Percentiles rank a stretch among this genome's conserved stretches.
Evolutionary conservation across 2,329 filamentous ascomycete genomes (phyloP).

Genomic region (Chrysoporthe deuterocubensis): DNA sequence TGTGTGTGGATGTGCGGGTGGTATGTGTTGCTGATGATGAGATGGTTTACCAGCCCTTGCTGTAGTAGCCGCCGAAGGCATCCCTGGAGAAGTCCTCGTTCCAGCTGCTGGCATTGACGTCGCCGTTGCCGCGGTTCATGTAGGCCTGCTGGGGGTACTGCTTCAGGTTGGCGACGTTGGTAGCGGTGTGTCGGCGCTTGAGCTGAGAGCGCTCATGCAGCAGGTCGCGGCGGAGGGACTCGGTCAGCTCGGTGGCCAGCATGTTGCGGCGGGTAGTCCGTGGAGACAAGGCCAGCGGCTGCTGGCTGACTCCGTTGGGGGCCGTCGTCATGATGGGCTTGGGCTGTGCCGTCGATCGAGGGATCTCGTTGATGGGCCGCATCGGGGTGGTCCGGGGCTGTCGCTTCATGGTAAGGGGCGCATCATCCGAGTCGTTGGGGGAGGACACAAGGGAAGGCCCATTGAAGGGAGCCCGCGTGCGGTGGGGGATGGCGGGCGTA

Average conservation of each 20-base stretch:
- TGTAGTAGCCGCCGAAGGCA: conserved; percentile 78
- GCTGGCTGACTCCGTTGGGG: conserved; percentile 64
- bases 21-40: conserved; percentile 17
- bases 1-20: conserved; percentile 1
- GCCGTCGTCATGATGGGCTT: conserved; percentile 74
- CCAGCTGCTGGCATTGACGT: conserved; percentile 72
- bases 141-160: conserved; percentile 72
- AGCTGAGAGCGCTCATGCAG: conserved; percentile 95
- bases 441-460: conserved; percentile 51
- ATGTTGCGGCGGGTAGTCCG: conserved; percentile 93
- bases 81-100: conserved; percentile 87
- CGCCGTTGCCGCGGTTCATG: conserved; percentile 62
- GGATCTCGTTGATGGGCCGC: conserved; percentile 63
- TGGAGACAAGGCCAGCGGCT: conserved; percentile 75
- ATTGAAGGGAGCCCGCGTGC: conserved; percentile 57
- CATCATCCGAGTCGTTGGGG: conserved; percentile 64
- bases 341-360: conserved; percentile 66
- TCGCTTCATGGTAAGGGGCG: conserved; percentile 67
- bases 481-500: conserved; percentile 63
- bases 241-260: conserved; percentile 91
- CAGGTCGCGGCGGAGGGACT: conserved; percentile 87
- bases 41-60: conserved; percentile 74
- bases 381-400: conserved; percentile 54
- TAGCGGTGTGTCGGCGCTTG: conserved; percentile 87
- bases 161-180: conserved; percentile 86